Conservation (phyloP, 2,329 filamentous ascomycete genomes). For the Xylaria sp. region DNA sequence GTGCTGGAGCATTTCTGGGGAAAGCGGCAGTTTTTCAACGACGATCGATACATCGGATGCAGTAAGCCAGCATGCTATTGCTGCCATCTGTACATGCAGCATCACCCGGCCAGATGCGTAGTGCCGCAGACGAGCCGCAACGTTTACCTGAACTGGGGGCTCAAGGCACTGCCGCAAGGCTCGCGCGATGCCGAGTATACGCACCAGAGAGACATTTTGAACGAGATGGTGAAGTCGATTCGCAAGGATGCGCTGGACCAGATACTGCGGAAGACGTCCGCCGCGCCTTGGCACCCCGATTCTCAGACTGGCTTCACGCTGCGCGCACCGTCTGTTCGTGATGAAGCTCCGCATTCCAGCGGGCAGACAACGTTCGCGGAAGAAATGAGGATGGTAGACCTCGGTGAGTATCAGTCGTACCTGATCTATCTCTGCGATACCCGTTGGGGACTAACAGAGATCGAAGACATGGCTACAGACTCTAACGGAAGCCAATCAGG, state of each 20-base stretch:
- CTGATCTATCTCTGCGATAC: background rate
- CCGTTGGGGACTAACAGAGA: slow-evolving; percentile 3
- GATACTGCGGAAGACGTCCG: slow-evolving; percentile 35
- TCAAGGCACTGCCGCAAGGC: slow-evolving; percentile 36
- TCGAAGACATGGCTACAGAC: slow-evolving; percentile 17
- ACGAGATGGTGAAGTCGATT: slow-evolving; percentile 43
- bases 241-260: slow-evolving; percentile 43
- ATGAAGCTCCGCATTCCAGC: background rate
- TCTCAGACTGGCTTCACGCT: slow-evolving; percentile 44
- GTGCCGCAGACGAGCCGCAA: slow-evolving; percentile 54
- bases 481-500: slow-evolving; percentile 8
- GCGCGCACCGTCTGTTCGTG: background rate
- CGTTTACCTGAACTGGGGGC: slow-evolving; percentile 56
- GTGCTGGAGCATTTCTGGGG: slow-evolving; percentile 59
- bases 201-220: slow-evolving; percentile 43
- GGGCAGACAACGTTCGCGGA: background rate
- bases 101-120: slow-evolving; percentile 52
- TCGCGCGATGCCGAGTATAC: slow-evolving; percentile 29
- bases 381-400: slow-evolving; percentile 17
- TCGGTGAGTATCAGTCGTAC: slow-evolving; percentile 12
- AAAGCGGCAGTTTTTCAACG: slow-evolving; percentile 50
- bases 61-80: slow-evolving; percentile 65
- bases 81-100: slow-evolving; percentile 58
- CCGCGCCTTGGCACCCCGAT: slow-evolving; percentile 39
- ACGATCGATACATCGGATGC: slow-evolving; percentile 60